phyloP scores from a whole-genome alignment of 106 monocot species.

The Chionographis japonica region DNA sequence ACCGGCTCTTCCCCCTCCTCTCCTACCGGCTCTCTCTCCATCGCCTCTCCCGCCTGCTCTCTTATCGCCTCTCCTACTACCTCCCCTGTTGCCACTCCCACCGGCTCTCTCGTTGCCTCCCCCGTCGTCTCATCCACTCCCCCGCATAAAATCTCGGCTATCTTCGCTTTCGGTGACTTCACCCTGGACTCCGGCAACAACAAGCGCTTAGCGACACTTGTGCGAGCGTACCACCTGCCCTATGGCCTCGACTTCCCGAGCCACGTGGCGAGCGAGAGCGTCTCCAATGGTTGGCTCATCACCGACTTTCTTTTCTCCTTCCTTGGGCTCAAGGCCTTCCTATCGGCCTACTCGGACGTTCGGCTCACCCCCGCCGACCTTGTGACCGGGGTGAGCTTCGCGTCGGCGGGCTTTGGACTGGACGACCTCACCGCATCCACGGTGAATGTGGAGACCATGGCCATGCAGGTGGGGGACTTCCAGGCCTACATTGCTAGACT shows the following conservation, averaged over 20 bases:
- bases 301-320: conserved; percentile 23
- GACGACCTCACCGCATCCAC: conserved; percentile 16
- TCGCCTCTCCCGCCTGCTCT: too few relatives aligned
- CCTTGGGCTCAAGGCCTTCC: conserved; percentile 22
- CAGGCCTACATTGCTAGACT: conserved; percentile 2
- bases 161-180: conserved; percentile 54
- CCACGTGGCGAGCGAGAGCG: conserved; percentile 27
- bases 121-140: background rate
- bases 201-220: conserved; percentile 16
- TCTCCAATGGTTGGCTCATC: conserved; percentile 33
- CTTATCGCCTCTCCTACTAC: too few relatives aligned
- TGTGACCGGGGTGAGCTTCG: conserved; percentile 42
- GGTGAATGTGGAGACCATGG: background rate
- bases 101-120: background rate
- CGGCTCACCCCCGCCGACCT: conserved; percentile 17
- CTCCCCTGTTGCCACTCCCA: too few relatives aligned
- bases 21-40: too few relatives aligned
- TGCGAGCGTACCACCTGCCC: conserved; percentile 37
- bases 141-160: conserved; percentile 13
- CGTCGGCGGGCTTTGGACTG: conserved; percentile 36
- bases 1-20: too few relatives aligned
- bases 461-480: conserved; percentile 13
- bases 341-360: conserved; percentile 16
- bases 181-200: conserved; percentile 53
- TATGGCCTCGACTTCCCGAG: conserved; percentile 37